phyloP scores from a whole-genome alignment of 2,329 filamentous ascomycete genomes.

The Aspergillus fumigatus region DNA sequence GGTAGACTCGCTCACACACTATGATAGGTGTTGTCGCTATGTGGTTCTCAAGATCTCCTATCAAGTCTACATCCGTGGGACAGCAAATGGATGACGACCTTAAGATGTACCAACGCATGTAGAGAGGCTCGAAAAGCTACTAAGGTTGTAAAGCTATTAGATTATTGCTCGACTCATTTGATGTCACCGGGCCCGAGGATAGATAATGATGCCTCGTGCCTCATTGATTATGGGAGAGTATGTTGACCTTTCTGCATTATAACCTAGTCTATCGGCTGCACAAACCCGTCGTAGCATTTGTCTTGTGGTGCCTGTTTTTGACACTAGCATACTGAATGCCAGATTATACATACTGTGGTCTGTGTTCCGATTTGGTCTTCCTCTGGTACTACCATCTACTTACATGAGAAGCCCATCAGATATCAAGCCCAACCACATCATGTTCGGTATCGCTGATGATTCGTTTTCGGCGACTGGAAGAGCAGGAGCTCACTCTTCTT shows the following conservation, averaged over 20 bases:
- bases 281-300: slow-evolving; percentile 28
- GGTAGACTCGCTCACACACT: background rate
- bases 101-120: slow-evolving; percentile 41
- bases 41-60: slow-evolving; percentile 29
- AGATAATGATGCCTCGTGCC: slow-evolving; percentile 36
- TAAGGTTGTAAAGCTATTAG: slow-evolving; percentile 29
- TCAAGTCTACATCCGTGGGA: slow-evolving; percentile 24
- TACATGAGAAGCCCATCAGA: slow-evolving; percentile 19
- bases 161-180: slow-evolving; percentile 30
- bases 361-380: slow-evolving; percentile 6
- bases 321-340: slow-evolving; percentile 46
- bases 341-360: slow-evolving; percentile 46
- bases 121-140: slow-evolving; percentile 18
- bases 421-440: slow-evolving; percentile 47
- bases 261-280: slow-evolving; percentile 39
- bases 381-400: slow-evolving; percentile 9
- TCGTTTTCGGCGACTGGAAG: slow-evolving; percentile 20
- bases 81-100: slow-evolving; percentile 36
- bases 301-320: slow-evolving; percentile 39
- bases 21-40: slow-evolving; percentile 21
- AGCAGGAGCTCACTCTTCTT: slow-evolving; percentile 14
- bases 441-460: slow-evolving; percentile 41
- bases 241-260: slow-evolving; percentile 36
- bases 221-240: slow-evolving; percentile 43
- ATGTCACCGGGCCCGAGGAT: slow-evolving; percentile 26